Evolutionary conservation across 2,329 filamentous ascomycete species (phyloP), one percentile per base, ranked within the genome.

Genomic region (Didymella sp.): DNA sequence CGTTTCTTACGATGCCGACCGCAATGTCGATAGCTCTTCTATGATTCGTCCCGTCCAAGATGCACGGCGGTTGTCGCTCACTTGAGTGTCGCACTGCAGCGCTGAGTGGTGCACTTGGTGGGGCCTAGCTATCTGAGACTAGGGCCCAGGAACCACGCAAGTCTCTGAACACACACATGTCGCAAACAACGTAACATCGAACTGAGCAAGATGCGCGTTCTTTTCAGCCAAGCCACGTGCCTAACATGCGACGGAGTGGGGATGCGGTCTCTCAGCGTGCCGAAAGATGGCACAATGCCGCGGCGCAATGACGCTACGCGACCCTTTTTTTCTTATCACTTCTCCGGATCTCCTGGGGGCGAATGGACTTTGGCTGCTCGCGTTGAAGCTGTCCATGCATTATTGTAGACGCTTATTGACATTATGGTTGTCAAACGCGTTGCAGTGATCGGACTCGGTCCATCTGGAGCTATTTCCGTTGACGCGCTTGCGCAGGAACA

Each of bases 361-460:
- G 37, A 13, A 19, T 40, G 22, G 35, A 27, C 41, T 12, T 33
- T 35, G 13, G 28, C 27, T 37, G 37, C 30, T 28, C 35, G 33
- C 28, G 28, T 21, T 42, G 4, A 4, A 27, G 2, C 7, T 24
- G 13, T 12, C 9, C 28, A 17, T 19, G n/a, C 17, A 17, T 37
- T 19, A 17, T 11, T 6, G 33, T 19, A 37, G 33, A 37, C 8
- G 17, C 17, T 4, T 19, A 37, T 37, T 19, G 33, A 22, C 11
- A 21, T 9, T 2, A 68, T 67, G 63, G 46, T 46, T n/a, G 54
- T 62, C 19, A 69, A 68, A 46, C 61, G 79, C 13, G 81, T 88
- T 12, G 86, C 85, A 17, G 80, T 88, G 6, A 85, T 88, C 63
- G 86, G 86, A 6, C 80, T 84, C 2, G 86, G 86, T 6, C 86